A percentile compares a stretch with the other conserved stretches of the same genome.
These are phyloP conservation scores for Fusarium agapanthi DNA, from an alignment of 2,329 filamentous ascomycete species.

Conservation along the genomic window DNA sequence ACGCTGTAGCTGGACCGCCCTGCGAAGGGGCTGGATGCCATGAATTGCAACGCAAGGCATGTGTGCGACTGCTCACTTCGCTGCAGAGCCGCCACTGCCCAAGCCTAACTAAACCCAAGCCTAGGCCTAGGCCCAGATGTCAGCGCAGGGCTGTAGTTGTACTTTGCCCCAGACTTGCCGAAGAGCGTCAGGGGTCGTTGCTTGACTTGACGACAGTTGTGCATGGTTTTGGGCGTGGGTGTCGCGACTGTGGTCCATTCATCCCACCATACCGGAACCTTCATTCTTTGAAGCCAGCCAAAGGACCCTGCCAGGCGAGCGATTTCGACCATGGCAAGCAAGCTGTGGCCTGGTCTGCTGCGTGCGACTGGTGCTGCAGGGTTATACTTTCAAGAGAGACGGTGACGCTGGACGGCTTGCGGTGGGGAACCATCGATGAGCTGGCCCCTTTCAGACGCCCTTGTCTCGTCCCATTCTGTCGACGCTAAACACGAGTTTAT, in stretches of 20 bases:
- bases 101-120: constrained; percentile 20
- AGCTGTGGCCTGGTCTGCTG: constrained; percentile 16
- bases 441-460: constrained; percentile 42
- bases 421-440: constrained; percentile 44
- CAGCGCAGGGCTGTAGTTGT: constrained; percentile 38
- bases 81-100: constrained; percentile 36
- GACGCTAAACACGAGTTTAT: constrained; percentile 39
- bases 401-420: constrained; percentile 41
- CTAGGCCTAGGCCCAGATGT: constrained; percentile 29
- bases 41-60: constrained; percentile 14
- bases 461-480: constrained; percentile 42
- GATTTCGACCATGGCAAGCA: constrained; percentile 8
- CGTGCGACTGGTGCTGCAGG: constrained; percentile 35
- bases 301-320: constrained; percentile 29
- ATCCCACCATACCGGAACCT: constrained; percentile 28
- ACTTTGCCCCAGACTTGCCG: constrained; percentile 39
- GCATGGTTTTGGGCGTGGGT: constrained; percentile 22
- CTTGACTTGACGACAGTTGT: constrained; percentile 35
- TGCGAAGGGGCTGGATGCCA: constrained; percentile 33
- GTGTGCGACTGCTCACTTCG: constrained; percentile 34
- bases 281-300: constrained; percentile 22
- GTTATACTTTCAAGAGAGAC: constrained; percentile 39
- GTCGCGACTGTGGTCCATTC: constrained; percentile 22
- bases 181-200: constrained; percentile 31
- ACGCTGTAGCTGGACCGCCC: constrained; percentile 32